Evolutionary conservation across 345 rosid species (phyloP).

Genomic region (Acer campestre): DNA sequence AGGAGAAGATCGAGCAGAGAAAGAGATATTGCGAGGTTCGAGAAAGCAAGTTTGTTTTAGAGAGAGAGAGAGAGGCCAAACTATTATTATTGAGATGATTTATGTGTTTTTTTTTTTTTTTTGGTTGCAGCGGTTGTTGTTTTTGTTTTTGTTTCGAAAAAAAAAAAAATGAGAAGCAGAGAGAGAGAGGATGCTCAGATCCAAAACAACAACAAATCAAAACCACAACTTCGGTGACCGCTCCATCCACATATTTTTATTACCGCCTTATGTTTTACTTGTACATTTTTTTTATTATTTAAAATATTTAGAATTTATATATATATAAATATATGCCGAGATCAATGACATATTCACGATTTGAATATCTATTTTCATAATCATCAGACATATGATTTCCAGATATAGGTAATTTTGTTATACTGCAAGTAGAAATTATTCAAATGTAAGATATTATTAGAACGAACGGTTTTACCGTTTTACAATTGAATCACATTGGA

Average conservation of each 20-base stretch:
- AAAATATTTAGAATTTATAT: too few relatives aligned
- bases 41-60: slow-evolving; percentile 27
- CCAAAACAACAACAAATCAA: slow-evolving; percentile 35
- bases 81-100: slow-evolving; percentile 20
- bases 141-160: neutral
- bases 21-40: slow-evolving; percentile 35
- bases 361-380: too few relatives aligned
- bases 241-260: slow-evolving; percentile 33
- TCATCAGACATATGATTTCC: too few relatives aligned
- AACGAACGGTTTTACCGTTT: too few relatives aligned
- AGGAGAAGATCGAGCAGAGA: slow-evolving; percentile 31
- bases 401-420: too few relatives aligned
- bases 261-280: slow-evolving; percentile 7
- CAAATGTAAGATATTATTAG: too few relatives aligned
- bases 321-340: too few relatives aligned
- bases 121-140: slow-evolving; percentile 16
- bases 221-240: slow-evolving; percentile 49
- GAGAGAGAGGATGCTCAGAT: slow-evolving; percentile 24
- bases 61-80: neutral
- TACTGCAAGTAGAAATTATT: too few relatives aligned
- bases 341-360: too few relatives aligned
- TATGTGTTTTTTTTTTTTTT: neutral
- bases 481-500: too few relatives aligned
- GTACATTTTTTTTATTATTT: neutral
- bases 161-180: neutral